Percentiles rank a stretch among this genome's conserved stretches.
Evolutionary conservation across 2,329 filamentous ascomycete genomes (phyloP).

Genomic region (Talaromyces funiculosus): DNA sequence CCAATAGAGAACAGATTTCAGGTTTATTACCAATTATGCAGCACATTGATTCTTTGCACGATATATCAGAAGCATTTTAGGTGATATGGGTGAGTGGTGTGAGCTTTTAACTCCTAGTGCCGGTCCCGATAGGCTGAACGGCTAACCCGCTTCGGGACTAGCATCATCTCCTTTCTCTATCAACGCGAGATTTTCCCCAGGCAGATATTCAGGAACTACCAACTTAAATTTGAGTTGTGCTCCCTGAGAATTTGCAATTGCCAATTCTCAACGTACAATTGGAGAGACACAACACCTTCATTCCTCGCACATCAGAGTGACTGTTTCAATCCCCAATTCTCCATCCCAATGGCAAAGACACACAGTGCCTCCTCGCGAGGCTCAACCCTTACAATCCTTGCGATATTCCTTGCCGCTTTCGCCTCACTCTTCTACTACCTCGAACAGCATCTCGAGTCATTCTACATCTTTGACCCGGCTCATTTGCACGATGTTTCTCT

Average conservation of each 20-base stretch:
- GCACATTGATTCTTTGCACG: neutral
- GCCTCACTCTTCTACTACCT: conserved; percentile 33
- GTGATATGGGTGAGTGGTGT: neutral
- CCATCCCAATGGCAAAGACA: neutral
- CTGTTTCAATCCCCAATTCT: neutral
- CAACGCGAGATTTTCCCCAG: conserved; percentile 1
- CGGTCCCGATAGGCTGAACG: neutral
- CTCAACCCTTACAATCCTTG: conserved; percentile 25
- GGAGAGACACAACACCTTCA: neutral
- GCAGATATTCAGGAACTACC: neutral
- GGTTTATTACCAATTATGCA: neutral
- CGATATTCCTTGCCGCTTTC: conserved; percentile 31
- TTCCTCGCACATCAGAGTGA: neutral
- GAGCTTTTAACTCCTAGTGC: neutral
- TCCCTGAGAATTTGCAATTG: neutral
- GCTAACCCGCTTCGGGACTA: neutral
- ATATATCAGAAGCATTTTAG: neutral
- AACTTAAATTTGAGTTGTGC: neutral
- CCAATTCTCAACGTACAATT: neutral
- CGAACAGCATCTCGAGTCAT: conserved; percentile 36
- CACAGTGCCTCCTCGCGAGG: conserved; percentile 9
- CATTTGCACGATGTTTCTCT: conserved; percentile 64
- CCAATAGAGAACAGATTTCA: neutral
- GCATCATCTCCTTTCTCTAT: conserved; percentile 1
- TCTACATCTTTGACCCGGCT: conserved; percentile 70